Evolutionary conservation across 1,284 basidiomycete species (phyloP).

Genomic region (Taiwanofungus camphoratus): DNA sequence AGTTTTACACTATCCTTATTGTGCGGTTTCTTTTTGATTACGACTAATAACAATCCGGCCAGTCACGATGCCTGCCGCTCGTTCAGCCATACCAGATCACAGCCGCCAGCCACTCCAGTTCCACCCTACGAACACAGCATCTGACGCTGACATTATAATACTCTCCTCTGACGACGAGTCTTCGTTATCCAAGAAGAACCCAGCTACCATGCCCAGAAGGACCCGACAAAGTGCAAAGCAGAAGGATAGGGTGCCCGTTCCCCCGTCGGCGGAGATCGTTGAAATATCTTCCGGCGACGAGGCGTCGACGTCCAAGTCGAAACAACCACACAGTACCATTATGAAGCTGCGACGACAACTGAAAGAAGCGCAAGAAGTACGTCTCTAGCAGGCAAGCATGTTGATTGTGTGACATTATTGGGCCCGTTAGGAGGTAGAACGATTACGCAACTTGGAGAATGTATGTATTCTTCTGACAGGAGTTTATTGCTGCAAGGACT

Average conservation of each 20-base stretch:
- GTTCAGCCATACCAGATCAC: constrained; percentile 6
- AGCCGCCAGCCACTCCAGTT: constrained; percentile 10
- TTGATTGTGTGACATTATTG: too few relatives aligned
- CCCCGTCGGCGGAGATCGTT: constrained; percentile 23
- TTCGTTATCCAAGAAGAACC: constrained; percentile 9
- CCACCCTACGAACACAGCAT: constrained; percentile 7
- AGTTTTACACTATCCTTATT: too few relatives aligned
- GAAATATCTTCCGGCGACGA: constrained; percentile 31
- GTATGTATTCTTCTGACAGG: too few relatives aligned
- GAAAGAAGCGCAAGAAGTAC: constrained; percentile 19
- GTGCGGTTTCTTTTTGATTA: too few relatives aligned
- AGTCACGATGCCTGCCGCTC: constrained; percentile 17
- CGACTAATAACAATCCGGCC: too few relatives aligned
- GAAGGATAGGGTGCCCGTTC: constrained; percentile 13
- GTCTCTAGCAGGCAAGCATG: too few relatives aligned
- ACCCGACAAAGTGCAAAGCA: constrained; percentile 13
- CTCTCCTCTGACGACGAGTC: constrained; percentile 12
- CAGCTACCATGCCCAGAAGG: constrained; percentile 7
- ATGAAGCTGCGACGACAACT: constrained; percentile 11
- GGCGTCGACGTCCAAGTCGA: constrained; percentile 15
- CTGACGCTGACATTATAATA: constrained; percentile 1
- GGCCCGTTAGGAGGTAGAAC: too few relatives aligned
- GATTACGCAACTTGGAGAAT: too few relatives aligned
- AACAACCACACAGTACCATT: not conserved
- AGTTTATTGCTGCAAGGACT: too few relatives aligned